A percentile compares a stretch with the other conserved stretches of the same genome.
Evolutionary conservation across 768 basidiomycete genomes (phyloP).

Genomic region (Chiua virens): DNA sequence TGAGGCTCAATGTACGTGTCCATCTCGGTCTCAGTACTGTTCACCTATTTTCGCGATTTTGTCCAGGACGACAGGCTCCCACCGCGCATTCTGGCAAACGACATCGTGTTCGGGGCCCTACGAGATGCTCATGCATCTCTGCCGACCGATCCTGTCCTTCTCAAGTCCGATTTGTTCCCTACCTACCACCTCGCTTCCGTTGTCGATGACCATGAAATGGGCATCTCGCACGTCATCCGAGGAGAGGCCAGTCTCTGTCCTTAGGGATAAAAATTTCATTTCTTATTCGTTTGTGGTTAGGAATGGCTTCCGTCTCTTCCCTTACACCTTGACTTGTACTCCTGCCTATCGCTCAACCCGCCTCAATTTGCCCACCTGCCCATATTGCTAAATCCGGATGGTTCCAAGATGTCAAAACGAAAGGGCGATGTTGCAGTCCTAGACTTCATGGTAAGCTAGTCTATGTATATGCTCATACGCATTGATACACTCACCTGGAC

Average conservation of each 20-base stretch:
- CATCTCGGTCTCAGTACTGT: neutral
- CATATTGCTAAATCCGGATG: conserved; percentile 84
- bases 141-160: conserved; percentile 85
- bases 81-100: conserved; percentile 47
- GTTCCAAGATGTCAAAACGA: conserved; percentile 93
- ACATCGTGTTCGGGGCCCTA: conserved; percentile 75
- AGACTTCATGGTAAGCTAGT: conserved; percentile 72
- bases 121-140: conserved; percentile 76
- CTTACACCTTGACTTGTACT: conserved; percentile 87
- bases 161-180: conserved; percentile 92
- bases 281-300: conserved; percentile 37
- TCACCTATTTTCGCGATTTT: neutral
- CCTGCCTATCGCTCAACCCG: conserved; percentile 63
- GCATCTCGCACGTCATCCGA: conserved; percentile 90
- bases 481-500: neutral
- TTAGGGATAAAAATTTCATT: neutral
- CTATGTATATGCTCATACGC: neutral
- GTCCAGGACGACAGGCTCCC: conserved; percentile 60
- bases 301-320: conserved; percentile 97
- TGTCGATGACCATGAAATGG: conserved; percentile 95
- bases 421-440: conserved; percentile 85
- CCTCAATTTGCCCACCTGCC: conserved; percentile 93
- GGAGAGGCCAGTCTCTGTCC: conserved; percentile 67
- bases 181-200: conserved; percentile 97
- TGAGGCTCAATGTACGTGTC: conserved; percentile 83